These are phyloP conservation scores for Lachnellula hyalina DNA, from an alignment of 2,329 filamentous ascomycete genomes.

Conservation along the genomic window DNA sequence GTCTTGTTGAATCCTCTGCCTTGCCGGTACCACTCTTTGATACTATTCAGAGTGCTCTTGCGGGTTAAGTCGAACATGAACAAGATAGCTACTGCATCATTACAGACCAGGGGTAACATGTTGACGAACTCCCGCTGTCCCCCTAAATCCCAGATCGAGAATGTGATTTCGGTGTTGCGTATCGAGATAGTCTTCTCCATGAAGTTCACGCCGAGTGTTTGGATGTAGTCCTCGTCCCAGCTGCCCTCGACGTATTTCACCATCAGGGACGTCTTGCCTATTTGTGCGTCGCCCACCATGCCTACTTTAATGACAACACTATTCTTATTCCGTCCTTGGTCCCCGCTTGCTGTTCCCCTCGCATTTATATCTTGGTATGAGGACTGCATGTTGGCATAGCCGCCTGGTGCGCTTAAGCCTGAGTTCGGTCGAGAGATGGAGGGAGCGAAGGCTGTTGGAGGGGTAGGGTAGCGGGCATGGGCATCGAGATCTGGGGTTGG, in stretches of 20 bases:
- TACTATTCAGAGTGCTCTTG: conserved; percentile 97
- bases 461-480: conserved; percentile 29
- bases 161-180: conserved; percentile 98
- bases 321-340: conserved; percentile 40
- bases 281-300: conserved; percentile 98
- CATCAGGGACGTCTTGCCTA: conserved; percentile 98
- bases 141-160: conserved; percentile 98
- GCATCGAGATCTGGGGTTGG: conserved; percentile 26
- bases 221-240: conserved; percentile 99
- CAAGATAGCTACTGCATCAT: conserved; percentile 94
- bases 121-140: conserved; percentile 99
- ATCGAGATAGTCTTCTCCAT: conserved; percentile 99
- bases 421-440: conserved; percentile 32
- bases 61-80: conserved; percentile 99
- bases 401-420: conserved; percentile 25
- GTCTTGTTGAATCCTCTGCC: conserved; percentile 99
- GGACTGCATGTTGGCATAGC: conserved; percentile 28
- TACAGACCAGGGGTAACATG: conserved; percentile 98
- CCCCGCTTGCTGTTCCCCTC: conserved; percentile 20
- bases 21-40: conserved; percentile 99
- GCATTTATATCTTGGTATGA: conserved; percentile 32
- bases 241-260: conserved; percentile 99
- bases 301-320: conserved; percentile 98
- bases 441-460: conserved; percentile 29
- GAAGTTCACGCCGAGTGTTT: conserved; percentile 97